These are phyloP conservation scores for Phytophthora fragariaefolia DNA, from an alignment of 352 stramenopile species.

Conservation along the genomic window DNA sequence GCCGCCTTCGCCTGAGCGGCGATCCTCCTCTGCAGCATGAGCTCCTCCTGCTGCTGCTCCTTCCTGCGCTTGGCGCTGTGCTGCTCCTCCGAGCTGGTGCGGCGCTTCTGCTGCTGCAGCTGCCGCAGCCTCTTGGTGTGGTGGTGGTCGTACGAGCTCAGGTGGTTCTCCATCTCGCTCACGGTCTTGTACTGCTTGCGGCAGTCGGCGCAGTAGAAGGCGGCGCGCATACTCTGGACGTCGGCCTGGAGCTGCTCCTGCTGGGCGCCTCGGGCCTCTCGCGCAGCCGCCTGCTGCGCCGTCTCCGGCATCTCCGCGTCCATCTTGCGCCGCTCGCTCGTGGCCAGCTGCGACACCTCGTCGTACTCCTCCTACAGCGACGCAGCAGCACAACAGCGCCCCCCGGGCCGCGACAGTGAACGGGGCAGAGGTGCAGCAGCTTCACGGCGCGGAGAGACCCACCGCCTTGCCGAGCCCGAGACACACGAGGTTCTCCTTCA, in stretches of 20 bases:
- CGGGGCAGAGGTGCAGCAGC: not conserved
- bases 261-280: constrained; percentile 37
- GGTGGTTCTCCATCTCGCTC: constrained; percentile 73
- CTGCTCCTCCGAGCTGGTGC: constrained; percentile 8
- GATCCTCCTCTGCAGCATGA: constrained; percentile 49
- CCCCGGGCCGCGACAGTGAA: not conserved
- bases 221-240: constrained; percentile 52
- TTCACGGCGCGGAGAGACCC: not conserved
- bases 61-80: constrained; percentile 43
- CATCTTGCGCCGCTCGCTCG: constrained; percentile 57
- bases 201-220: constrained; percentile 66
- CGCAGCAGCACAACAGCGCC: not conserved
- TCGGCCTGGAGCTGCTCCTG: constrained; percentile 39
- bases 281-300: constrained; percentile 32
- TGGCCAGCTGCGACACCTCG: constrained; percentile 54
- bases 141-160: constrained; percentile 82
- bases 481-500: constrained; percentile 65
- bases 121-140: constrained; percentile 61
- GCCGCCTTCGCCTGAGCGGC: constrained; percentile 24
- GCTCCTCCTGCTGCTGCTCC: constrained; percentile 43
- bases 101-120: constrained; percentile 44
- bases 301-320: constrained; percentile 58
- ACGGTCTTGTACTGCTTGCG: constrained; percentile 79
- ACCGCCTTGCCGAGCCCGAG: constrained; percentile 70
- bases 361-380: constrained; percentile 61